Conservation (phyloP, 257 asterid genomes). For the Nicotiana tabacum region DNA sequence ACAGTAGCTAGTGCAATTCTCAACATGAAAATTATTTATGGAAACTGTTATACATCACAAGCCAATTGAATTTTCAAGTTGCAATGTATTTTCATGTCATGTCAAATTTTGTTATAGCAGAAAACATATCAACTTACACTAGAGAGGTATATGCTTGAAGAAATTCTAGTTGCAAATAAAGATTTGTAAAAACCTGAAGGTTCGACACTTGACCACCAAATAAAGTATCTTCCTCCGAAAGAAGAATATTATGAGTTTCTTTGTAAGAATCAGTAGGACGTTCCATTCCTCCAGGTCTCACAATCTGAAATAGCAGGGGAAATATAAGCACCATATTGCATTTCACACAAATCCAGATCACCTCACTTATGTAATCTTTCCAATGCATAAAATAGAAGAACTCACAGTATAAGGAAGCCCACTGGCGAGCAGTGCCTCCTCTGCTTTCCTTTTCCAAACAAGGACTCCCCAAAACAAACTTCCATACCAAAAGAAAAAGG, state of each 20-base stretch:
- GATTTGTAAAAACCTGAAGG: conserved; percentile 61
- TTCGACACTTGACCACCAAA: conserved; percentile 94
- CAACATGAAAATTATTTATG: neutral
- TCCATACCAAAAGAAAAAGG: conserved; percentile 12
- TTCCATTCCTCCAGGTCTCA: conserved; percentile 98
- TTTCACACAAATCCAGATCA: neutral
- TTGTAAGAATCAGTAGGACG: conserved; percentile 92
- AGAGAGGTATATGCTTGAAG: neutral
- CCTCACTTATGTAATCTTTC: neutral
- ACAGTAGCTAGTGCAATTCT: neutral
- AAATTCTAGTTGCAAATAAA: neutral
- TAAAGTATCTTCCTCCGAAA: conserved; percentile 72
- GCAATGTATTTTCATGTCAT: neutral
- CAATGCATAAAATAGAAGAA: conserved; percentile 15
- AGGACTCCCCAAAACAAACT: conserved; percentile 99
- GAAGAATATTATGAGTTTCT: conserved; percentile 82
- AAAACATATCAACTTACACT: neutral
- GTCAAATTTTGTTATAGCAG: neutral
- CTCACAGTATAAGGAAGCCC: conserved; percentile 87
- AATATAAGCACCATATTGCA: conserved; percentile 14
- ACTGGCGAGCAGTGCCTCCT: conserved; percentile 85
- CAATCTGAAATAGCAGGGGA: conserved; percentile 51
- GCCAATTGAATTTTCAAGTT: neutral
- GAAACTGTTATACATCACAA: neutral
- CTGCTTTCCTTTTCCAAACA: conserved; percentile 86